phyloP scores from a whole-genome alignment of 2,329 filamentous ascomycete species.

The Pestalotiopsis sp. region DNA sequence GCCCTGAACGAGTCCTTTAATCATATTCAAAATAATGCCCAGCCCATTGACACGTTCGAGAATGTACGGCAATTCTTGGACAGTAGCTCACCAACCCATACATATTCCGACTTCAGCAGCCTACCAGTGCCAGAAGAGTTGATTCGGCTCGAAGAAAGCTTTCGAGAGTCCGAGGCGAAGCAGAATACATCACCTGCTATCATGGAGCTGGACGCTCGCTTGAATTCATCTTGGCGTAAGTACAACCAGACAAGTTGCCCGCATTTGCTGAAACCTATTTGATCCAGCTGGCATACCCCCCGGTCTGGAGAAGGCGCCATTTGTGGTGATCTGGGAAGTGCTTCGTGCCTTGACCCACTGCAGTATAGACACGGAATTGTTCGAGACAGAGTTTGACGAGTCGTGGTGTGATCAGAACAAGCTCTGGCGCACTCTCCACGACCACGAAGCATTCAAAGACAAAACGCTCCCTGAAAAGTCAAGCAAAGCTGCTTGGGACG shows the following conservation, averaged over 20 bases:
- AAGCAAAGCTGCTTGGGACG: constrained; percentile 44
- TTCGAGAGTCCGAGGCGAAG: background rate
- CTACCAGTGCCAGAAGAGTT: constrained; percentile 6
- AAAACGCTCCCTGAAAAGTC: constrained; percentile 50
- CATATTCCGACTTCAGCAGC: constrained; percentile 15
- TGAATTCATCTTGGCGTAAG: constrained; percentile 31
- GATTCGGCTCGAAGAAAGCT: background rate
- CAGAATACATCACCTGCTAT: constrained; percentile 2
- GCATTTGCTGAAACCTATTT: background rate
- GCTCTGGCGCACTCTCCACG: constrained; percentile 42
- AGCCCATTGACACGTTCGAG: background rate
- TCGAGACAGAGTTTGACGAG: constrained; percentile 36
- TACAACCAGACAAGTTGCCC: background rate
- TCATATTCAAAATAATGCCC: constrained; percentile 11
- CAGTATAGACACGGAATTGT: constrained; percentile 36
- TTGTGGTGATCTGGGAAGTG: constrained; percentile 54
- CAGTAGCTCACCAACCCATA: constrained; percentile 8
- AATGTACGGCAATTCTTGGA: constrained; percentile 4
- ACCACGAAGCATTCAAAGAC: constrained; percentile 39
- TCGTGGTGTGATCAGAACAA: constrained; percentile 43
- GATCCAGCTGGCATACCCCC: constrained; percentile 32
- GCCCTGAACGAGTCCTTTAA: constrained; percentile 21
- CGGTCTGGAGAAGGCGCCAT: constrained; percentile 43
- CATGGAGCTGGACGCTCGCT: constrained; percentile 20
- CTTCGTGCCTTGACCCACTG: constrained; percentile 49